phyloP scores from a whole-genome alignment of 2,329 filamentous ascomycete genomes.

The Aplosporella prunicola region DNA sequence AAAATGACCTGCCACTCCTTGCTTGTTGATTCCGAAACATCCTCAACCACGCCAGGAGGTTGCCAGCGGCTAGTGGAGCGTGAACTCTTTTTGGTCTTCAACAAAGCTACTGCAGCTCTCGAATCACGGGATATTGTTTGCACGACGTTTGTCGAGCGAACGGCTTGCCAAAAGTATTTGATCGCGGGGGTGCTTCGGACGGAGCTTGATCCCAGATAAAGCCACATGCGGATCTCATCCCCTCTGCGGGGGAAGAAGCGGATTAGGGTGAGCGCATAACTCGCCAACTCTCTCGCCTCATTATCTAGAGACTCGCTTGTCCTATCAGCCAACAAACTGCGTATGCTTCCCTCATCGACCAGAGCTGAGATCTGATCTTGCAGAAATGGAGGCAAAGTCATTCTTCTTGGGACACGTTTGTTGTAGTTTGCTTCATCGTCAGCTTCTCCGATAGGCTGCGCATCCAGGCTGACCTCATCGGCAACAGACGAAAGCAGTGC shows the following conservation, averaged over 20 bases:
- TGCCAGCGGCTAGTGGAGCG: slow-evolving; percentile 26
- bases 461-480: slow-evolving; percentile 45
- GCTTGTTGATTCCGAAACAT: slow-evolving; percentile 34
- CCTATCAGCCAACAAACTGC: slow-evolving; percentile 44
- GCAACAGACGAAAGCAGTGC: slow-evolving; percentile 48
- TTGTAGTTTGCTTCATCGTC: slow-evolving; percentile 21
- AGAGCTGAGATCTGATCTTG: slow-evolving; percentile 58
- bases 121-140: slow-evolving; percentile 47
- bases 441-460: slow-evolving; percentile 13
- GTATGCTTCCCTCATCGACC: slow-evolving; percentile 66
- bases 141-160: slow-evolving; percentile 49
- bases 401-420: slow-evolving; percentile 17
- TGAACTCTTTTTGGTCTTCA: slow-evolving; percentile 33
- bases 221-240: slow-evolving; percentile 89
- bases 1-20: slow-evolving; percentile 83
- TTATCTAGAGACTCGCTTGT: slow-evolving; percentile 23
- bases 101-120: slow-evolving; percentile 47
- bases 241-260: slow-evolving; percentile 72
- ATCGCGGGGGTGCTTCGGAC: slow-evolving; percentile 50
- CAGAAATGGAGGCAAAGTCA: slow-evolving; percentile 37
- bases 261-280: slow-evolving; percentile 76
- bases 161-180: slow-evolving; percentile 75
- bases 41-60: slow-evolving; percentile 17
- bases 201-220: slow-evolving; percentile 66
- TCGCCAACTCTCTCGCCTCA: slow-evolving; percentile 68